Conservation (phyloP, 768 basidiomycete genomes). For the Boletellus ananiceps region DNA sequence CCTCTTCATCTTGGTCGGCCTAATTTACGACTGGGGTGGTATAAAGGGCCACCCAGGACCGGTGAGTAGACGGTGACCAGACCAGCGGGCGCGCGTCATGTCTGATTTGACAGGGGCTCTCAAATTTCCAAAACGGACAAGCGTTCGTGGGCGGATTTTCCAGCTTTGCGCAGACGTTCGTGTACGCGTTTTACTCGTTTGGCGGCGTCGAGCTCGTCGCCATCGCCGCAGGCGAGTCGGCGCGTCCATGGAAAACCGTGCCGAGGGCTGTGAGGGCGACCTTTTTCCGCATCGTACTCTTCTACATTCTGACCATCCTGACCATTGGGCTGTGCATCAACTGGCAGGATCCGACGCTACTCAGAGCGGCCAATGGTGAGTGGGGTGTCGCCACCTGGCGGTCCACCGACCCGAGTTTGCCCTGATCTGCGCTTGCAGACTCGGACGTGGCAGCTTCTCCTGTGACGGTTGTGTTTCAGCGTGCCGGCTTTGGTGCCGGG, state of each 20-base stretch:
- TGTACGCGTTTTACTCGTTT: slow-evolving; percentile 68
- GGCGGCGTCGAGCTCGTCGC: slow-evolving; percentile 68
- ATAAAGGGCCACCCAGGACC: slow-evolving; percentile 55
- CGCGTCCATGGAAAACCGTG: slow-evolving; percentile 56
- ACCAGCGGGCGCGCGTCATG: background rate
- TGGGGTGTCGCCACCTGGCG: slow-evolving; percentile 1
- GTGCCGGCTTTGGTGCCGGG: slow-evolving; percentile 58
- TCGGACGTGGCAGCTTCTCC: slow-evolving; percentile 55
- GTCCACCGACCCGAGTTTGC: no score
- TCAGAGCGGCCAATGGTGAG: slow-evolving; percentile 43
- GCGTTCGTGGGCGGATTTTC: slow-evolving; percentile 52
- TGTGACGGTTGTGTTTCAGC: slow-evolving; percentile 58
- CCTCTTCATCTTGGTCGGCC: slow-evolving; percentile 57
- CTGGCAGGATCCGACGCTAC: slow-evolving; percentile 50
- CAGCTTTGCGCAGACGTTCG: slow-evolving; percentile 53
- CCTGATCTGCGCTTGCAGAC: slow-evolving; percentile 23
- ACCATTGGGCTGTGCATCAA: slow-evolving; percentile 66
- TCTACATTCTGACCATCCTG: slow-evolving; percentile 60
- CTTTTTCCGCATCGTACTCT: slow-evolving; percentile 60
- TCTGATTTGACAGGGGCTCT: slow-evolving; percentile 39
- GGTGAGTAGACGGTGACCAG: slow-evolving; percentile 28
- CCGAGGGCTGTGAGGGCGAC: slow-evolving; percentile 65
- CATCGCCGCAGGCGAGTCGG: slow-evolving; percentile 68
- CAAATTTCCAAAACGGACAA: slow-evolving; percentile 46
- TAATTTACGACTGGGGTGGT: slow-evolving; percentile 61